Conservation (phyloP, 805 yeast species). For the Ascoidea rubescens region DNA sequence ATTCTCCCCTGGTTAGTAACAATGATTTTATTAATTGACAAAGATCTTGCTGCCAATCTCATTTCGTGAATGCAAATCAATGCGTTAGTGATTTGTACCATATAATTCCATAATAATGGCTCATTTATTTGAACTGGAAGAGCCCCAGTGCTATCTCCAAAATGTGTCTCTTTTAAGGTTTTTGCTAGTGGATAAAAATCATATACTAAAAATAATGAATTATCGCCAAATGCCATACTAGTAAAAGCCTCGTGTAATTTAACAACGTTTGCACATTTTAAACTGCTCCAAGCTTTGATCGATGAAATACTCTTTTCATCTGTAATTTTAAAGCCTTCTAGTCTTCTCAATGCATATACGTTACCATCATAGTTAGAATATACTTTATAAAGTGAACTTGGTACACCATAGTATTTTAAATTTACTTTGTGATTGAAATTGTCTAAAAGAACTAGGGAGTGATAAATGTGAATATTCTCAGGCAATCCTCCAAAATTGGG, state of each 20-base stretch:
- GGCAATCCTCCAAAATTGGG: constrained; percentile 47
- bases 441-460: constrained; percentile 76
- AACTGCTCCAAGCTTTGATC: constrained; percentile 53
- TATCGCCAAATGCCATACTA: constrained; percentile 72
- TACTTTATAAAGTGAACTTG: constrained; percentile 62
- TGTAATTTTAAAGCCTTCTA: constrained; percentile 42
- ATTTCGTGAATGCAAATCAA: constrained; percentile 48
- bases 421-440: constrained; percentile 9
- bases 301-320: constrained; percentile 47
- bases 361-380: constrained; percentile 67
- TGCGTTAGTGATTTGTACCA: constrained; percentile 64
- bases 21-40: constrained; percentile 57
- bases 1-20: constrained; percentile 61
- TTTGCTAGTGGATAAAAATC: constrained; percentile 73
- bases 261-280: constrained; percentile 46
- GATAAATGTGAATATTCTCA: constrained; percentile 67
- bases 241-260: constrained; percentile 73
- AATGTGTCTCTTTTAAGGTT: constrained; percentile 59
- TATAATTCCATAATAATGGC: constrained; percentile 58
- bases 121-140: constrained; percentile 15
- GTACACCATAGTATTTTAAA: constrained; percentile 31
- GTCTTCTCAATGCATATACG: constrained; percentile 60
- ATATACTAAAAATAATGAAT: constrained; percentile 61
- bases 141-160: constrained; percentile 18
- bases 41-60: constrained; percentile 47